Evolutionary conservation across 176 grass and related monocot genomes (phyloP).

Genomic region (Saccharum officinarum): DNA sequence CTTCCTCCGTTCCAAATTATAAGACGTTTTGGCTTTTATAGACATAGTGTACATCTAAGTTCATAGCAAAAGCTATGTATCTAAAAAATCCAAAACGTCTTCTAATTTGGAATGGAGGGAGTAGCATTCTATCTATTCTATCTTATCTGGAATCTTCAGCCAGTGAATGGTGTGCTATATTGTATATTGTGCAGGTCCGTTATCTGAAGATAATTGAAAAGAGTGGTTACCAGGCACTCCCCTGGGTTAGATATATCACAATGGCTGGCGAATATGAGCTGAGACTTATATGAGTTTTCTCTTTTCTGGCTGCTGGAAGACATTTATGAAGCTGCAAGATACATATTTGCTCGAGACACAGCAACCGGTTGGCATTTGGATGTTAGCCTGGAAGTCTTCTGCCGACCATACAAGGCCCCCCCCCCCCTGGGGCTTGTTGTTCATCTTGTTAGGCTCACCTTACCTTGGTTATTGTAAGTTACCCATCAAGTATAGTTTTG

Average conservation of each 20-base stretch:
- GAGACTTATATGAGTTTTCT: slow-evolving; percentile 71
- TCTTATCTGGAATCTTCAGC: not conserved
- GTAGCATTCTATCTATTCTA: not conserved
- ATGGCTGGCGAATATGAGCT: slow-evolving; percentile 99
- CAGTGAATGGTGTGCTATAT: slow-evolving; percentile 12
- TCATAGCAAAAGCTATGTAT: too few relatives aligned
- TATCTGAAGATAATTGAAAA: slow-evolving; percentile 99
- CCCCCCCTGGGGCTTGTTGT: slow-evolving; percentile 19
- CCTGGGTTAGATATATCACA: slow-evolving; percentile 99
- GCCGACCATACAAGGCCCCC: slow-evolving; percentile 32
- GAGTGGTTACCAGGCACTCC: slow-evolving; percentile 95
- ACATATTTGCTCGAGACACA: slow-evolving; percentile 22
- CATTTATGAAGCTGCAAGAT: slow-evolving; percentile 25
- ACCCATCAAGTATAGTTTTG: slow-evolving; percentile 57
- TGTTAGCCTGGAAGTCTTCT: slow-evolving; percentile 32
- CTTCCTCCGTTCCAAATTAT: not conserved
- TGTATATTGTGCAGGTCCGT: slow-evolving; percentile 64
- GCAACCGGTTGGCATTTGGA: slow-evolving; percentile 18
- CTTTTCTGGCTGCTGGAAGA: slow-evolving; percentile 24
- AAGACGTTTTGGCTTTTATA: not conserved
- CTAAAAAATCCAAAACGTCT: not conserved
- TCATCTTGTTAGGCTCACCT: slow-evolving; percentile 44
- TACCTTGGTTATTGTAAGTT: slow-evolving; percentile 51
- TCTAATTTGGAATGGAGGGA: too few relatives aligned
- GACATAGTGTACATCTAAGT: too few relatives aligned